Evolutionary conservation across 805 yeast genomes (phyloP).

Genomic region (Sporopachydermia lactativora): DNA sequence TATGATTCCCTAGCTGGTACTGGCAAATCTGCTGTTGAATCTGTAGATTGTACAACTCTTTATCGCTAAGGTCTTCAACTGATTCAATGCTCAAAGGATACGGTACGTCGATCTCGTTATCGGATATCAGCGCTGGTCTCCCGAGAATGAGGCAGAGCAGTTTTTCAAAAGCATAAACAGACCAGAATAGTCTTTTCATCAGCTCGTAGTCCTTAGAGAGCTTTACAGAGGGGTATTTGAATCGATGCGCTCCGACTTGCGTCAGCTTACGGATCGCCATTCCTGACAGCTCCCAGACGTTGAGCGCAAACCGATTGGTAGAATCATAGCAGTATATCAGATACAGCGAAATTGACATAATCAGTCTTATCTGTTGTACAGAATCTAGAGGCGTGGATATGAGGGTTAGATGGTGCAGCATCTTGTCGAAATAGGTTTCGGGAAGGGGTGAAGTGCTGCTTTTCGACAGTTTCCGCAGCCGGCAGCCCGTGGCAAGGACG

Average conservation of each 20-base stretch:
- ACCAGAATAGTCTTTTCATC: slow-evolving; percentile 11
- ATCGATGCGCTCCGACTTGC: slow-evolving; percentile 10
- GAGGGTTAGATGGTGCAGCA: neutral
- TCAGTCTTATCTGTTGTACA: slow-evolving; percentile 10
- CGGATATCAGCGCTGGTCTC: slow-evolving; percentile 10
- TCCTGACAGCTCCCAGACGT: slow-evolving; percentile 12
- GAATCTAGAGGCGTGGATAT: slow-evolving; percentile 3
- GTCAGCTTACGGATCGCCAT: slow-evolving; percentile 10
- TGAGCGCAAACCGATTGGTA: slow-evolving; percentile 9
- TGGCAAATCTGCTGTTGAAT: neutral
- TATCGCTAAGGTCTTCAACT: slow-evolving; percentile 1
- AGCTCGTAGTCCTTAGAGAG: slow-evolving; percentile 3
- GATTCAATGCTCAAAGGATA: slow-evolving; percentile 6
- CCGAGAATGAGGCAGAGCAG: slow-evolving; percentile 11
- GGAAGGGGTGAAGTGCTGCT: slow-evolving; percentile 5
- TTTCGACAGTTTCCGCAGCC: slow-evolving; percentile 8
- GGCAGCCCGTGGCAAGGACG: slow-evolving; percentile 10
- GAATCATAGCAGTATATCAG: slow-evolving; percentile 11
- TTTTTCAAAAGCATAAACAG: slow-evolving; percentile 11
- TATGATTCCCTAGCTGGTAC: neutral
- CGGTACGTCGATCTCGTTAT: slow-evolving; percentile 11
- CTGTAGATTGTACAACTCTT: slow-evolving; percentile 5
- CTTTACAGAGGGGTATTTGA: slow-evolving; percentile 6
- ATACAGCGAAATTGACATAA: slow-evolving; percentile 10
- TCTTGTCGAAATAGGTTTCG: slow-evolving; percentile 5